These are phyloP conservation scores for Miscanthus lutarioriparius DNA, from an alignment of 176 grass and related monocot genomes.

Conservation along the genomic window DNA sequence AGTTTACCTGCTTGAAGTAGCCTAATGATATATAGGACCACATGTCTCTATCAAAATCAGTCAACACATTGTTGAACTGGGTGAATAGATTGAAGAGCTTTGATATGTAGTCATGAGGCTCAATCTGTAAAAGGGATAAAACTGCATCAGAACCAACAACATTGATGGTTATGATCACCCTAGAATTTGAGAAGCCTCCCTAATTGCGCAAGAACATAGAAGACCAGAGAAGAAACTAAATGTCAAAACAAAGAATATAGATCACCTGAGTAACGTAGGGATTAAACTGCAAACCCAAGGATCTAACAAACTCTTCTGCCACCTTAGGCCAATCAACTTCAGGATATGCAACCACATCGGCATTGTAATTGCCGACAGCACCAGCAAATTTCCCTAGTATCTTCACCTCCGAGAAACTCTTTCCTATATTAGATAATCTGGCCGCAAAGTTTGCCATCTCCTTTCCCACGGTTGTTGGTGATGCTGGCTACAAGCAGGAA, in stretches of 20 bases:
- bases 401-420: conserved; percentile 46
- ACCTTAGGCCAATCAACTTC: conserved; percentile 79
- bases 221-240: background rate
- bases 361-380: conserved; percentile 98
- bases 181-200: background rate
- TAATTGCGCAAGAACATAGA: conserved; percentile 6
- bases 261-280: conserved; percentile 90
- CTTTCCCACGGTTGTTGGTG: conserved; percentile 92
- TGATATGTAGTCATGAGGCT: conserved; percentile 96
- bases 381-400: conserved; percentile 44
- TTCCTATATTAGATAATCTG: conserved; percentile 66
- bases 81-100: conserved; percentile 81
- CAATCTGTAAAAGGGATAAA: conserved; percentile 45
- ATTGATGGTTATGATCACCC: conserved; percentile 4
- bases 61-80: conserved; percentile 92
- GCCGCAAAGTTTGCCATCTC: conserved; percentile 94
- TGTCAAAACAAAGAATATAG: conserved; percentile 10
- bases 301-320: conserved; percentile 75
- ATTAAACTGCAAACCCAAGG: conserved; percentile 87
- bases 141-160: background rate
- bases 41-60: conserved; percentile 90
- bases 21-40: conserved; percentile 92
- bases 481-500: conserved; percentile 72
- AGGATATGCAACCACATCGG: conserved; percentile 82
- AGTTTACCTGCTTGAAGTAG: conserved; percentile 95